Evolutionary conservation across 257 asterid species (phyloP).

Genomic region (Jacaranda mimosifolia): DNA sequence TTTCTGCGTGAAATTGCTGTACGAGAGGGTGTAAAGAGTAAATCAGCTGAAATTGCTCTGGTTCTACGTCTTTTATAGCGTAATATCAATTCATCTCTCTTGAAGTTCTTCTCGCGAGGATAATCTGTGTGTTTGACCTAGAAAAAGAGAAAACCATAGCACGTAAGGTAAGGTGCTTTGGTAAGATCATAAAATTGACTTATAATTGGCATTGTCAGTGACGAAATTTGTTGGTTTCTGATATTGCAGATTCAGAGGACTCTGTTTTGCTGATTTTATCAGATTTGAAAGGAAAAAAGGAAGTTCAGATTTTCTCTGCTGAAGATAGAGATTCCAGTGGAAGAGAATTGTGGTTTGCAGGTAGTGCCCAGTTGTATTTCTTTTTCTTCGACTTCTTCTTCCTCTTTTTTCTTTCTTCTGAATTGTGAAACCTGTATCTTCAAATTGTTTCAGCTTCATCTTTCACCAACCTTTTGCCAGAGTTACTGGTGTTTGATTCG

Average conservation of each 20-base stretch:
- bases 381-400: neutral
- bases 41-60: slow-evolving; percentile 41
- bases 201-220: slow-evolving; percentile 38
- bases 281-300: slow-evolving; percentile 15
- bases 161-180: slow-evolving; percentile 37
- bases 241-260: slow-evolving; percentile 44
- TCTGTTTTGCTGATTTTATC: slow-evolving; percentile 31
- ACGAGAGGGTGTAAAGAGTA: slow-evolving; percentile 17
- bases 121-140: neutral
- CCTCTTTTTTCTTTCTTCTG: neutral
- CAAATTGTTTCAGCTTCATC: slow-evolving; percentile 33
- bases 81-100: slow-evolving; percentile 12
- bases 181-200: slow-evolving; percentile 28
- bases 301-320: slow-evolving; percentile 5
- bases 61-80: slow-evolving; percentile 19
- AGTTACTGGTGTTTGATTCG: slow-evolving; percentile 22
- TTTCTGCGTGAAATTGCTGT: slow-evolving; percentile 19
- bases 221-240: slow-evolving; percentile 15
- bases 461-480: slow-evolving; percentile 33
- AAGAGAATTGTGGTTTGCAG: slow-evolving; percentile 35
- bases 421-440: slow-evolving; percentile 11
- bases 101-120: slow-evolving; percentile 17
- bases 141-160: slow-evolving; percentile 1
- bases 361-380: slow-evolving; percentile 34
- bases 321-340: slow-evolving; percentile 28